phyloP scores from a whole-genome alignment of 305 asterid species.

The Rubia balearica region DNA sequence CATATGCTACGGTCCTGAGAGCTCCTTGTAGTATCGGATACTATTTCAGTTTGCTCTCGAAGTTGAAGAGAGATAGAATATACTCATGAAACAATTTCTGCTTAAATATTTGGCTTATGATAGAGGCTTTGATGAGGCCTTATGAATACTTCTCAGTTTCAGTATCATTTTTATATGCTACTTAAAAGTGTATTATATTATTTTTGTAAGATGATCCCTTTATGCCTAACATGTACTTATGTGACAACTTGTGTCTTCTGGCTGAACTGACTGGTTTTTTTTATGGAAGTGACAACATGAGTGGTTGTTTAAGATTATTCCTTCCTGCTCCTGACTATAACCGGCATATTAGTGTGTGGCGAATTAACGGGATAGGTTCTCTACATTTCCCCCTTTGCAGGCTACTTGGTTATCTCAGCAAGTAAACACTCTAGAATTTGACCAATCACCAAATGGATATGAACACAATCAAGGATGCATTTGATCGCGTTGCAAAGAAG shows the following conservation, averaged over 20 bases:
- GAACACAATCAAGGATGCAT: constrained; percentile 78
- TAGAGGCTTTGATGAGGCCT: neutral
- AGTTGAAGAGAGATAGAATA: neutral
- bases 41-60: neutral
- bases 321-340: neutral
- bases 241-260: neutral
- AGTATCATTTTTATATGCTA: neutral
- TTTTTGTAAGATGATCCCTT: neutral
- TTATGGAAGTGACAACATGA: neutral
- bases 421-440: constrained; percentile 19
- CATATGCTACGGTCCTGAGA: neutral
- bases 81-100: neutral
- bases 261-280: neutral
- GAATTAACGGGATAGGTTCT: constrained; percentile 7
- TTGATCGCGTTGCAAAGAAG: constrained; percentile 86
- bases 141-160: neutral
- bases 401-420: constrained; percentile 18
- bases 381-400: constrained; percentile 22
- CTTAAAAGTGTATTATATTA: neutral
- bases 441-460: constrained; percentile 57
- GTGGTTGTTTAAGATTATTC: neutral
- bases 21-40: neutral
- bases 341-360: neutral
- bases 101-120: neutral
- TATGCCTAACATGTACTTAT: neutral